phyloP scores from a whole-genome alignment of 2,329 filamentous ascomycete genomes.

The Penicillium digitatum region DNA sequence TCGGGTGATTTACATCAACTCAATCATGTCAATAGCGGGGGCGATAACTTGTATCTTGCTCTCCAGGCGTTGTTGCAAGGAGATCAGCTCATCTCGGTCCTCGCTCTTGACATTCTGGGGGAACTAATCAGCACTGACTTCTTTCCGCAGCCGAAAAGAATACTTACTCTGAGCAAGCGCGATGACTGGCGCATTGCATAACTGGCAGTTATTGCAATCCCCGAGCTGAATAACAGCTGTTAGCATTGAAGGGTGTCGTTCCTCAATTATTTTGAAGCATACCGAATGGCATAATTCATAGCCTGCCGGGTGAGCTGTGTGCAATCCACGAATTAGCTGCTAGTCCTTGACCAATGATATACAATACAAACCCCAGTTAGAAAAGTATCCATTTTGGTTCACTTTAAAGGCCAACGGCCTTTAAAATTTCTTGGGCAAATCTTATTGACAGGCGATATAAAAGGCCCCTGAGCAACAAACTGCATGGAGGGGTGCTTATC shows the following conservation, averaged over 20 bases:
- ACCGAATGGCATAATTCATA: constrained; percentile 84
- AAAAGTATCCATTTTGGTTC: constrained; percentile 65
- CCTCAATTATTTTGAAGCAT: constrained; percentile 8
- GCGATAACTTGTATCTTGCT: constrained; percentile 88
- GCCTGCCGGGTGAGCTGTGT: constrained; percentile 67
- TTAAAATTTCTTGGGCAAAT: neutral
- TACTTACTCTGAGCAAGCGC: constrained; percentile 62
- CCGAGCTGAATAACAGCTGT: constrained; percentile 51
- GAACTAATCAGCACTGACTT: constrained; percentile 5
- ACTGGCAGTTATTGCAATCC: constrained; percentile 76
- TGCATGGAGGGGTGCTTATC: constrained; percentile 7
- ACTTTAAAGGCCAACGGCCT: neutral
- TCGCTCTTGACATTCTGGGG: constrained; percentile 64
- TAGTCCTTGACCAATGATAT: constrained; percentile 2
- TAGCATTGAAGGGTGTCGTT: neutral
- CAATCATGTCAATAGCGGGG: constrained; percentile 86
- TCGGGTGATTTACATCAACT: constrained; percentile 64
- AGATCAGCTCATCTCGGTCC: constrained; percentile 66
- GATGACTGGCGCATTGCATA: constrained; percentile 82
- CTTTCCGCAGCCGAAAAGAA: neutral
- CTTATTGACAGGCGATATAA: constrained; percentile 3
- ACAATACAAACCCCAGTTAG: constrained; percentile 52
- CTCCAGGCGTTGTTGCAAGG: constrained; percentile 69
- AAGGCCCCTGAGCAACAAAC: neutral
- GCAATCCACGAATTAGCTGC: constrained; percentile 20